Evolutionary conservation across 2,329 filamentous ascomycete species (phyloP).

Genomic region (Beauveria rudraprayagi): DNA sequence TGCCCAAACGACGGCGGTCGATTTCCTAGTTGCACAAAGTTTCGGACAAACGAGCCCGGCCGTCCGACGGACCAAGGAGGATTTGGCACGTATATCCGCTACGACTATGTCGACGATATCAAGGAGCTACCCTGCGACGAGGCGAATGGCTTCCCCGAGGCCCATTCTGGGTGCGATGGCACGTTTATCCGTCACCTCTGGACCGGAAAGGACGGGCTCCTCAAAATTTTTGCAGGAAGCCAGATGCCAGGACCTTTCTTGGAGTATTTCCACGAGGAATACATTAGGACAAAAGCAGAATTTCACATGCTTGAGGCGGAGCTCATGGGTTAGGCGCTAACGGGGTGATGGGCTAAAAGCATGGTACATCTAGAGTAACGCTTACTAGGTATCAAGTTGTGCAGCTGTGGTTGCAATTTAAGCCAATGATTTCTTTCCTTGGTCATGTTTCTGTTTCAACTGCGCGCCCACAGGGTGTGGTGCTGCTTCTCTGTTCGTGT

Average conservation of each 20-base stretch:
- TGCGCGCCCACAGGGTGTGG: not conserved
- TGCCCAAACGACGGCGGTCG: constrained; percentile 32
- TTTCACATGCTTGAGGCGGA: constrained; percentile 29
- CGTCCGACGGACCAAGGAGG: constrained; percentile 35
- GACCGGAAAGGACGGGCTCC: constrained; percentile 32
- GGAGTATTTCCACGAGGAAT: constrained; percentile 29
- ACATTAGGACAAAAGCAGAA: constrained; percentile 23
- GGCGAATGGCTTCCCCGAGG: constrained; percentile 36
- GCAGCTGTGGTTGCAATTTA: not conserved
- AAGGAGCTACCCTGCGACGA: constrained; percentile 32
- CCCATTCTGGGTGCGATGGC: constrained; percentile 29
- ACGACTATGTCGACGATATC: constrained; percentile 33
- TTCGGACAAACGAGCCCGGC: constrained; percentile 27
- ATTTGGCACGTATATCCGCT: constrained; percentile 36
- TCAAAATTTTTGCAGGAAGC: constrained; percentile 31
- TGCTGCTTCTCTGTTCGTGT: not conserved
- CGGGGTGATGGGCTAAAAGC: not conserved
- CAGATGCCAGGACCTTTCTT: constrained; percentile 30
- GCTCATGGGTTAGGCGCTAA: constrained; percentile 20
- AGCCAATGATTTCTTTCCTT: not conserved
- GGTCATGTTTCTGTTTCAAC: not conserved
- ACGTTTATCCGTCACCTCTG: constrained; percentile 36
- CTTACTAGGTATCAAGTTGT: not conserved
- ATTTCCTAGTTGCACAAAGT: constrained; percentile 30
- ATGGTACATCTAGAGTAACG: not conserved